Conservation (phyloP, 768 basidiomycete genomes). For the Amanita rimosa region DNA sequence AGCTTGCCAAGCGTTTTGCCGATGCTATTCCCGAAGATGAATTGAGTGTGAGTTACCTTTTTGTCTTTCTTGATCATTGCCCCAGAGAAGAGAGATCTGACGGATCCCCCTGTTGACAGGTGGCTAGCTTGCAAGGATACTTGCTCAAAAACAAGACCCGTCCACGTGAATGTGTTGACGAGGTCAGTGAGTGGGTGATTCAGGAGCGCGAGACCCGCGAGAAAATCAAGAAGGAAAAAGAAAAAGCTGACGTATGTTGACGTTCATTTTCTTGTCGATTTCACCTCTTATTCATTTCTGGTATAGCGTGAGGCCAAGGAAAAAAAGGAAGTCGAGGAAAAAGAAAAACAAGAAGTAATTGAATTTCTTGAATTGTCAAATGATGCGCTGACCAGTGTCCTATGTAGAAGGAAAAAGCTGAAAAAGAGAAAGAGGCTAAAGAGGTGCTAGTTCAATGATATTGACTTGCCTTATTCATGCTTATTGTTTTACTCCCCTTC, state of each 20-base stretch:
- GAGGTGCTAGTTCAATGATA: constrained; percentile 22
- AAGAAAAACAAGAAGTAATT: constrained; percentile 36
- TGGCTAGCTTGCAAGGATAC: constrained; percentile 78
- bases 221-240: constrained; percentile 80
- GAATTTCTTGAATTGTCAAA: constrained; percentile 1
- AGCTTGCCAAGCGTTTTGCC: constrained; percentile 73
- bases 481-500: background rate
- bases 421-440: constrained; percentile 19
- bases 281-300: constrained; percentile 1
- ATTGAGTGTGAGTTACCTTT: constrained; percentile 50
- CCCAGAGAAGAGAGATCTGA: background rate
- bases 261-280: background rate
- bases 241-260: constrained; percentile 43
- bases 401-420: constrained; percentile 10
- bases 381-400: background rate
- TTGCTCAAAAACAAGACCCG: constrained; percentile 84
- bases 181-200: constrained; percentile 66
- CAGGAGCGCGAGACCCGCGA: constrained; percentile 78
- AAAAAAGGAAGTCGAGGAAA: constrained; percentile 69
- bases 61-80: background rate
- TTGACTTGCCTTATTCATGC: constrained; percentile 11
- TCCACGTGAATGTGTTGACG: constrained; percentile 76
- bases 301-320: constrained; percentile 70
- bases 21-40: constrained; percentile 81
- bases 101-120: constrained; percentile 29